Conservation (phyloP, 176 grass and related monocot species). For the Aegilops longissima region DNA sequence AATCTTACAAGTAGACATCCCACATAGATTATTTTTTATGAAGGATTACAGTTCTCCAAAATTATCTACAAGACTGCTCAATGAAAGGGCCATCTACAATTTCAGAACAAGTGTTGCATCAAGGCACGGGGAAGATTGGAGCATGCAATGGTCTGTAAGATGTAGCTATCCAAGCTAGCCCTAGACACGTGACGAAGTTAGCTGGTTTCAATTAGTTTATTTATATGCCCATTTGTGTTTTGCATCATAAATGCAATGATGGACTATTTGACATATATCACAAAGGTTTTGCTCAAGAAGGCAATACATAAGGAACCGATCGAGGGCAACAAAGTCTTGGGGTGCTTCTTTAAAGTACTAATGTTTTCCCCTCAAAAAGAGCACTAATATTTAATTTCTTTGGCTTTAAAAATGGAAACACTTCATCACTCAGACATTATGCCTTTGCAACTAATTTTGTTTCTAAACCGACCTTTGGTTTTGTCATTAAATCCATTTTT, state of each 20-base stretch:
- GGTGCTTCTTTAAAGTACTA: too few species aligned
- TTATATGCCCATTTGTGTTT: background rate
- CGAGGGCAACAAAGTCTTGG: too few species aligned
- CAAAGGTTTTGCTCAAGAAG: too few species aligned
- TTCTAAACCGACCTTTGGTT: too few species aligned
- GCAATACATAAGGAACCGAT: too few species aligned
- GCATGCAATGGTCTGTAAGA: background rate
- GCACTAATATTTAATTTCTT: too few species aligned
- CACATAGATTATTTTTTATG: background rate
- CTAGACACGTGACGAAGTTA: background rate
- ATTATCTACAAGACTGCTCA: background rate
- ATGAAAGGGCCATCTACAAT: background rate
- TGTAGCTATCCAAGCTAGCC: too few species aligned
- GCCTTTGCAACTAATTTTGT: too few species aligned
- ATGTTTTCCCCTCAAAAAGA: too few species aligned
- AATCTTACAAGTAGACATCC: background rate
- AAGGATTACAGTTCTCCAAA: background rate
- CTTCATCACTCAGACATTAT: too few species aligned
- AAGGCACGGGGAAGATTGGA: background rate
- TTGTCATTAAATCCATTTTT: too few species aligned
- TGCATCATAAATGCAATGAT: background rate
- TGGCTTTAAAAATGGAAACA: too few species aligned
- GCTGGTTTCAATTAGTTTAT: background rate
- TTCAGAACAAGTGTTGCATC: background rate
- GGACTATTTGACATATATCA: background rate